phyloP scores from a whole-genome alignment of 1,139 yeast genomes.

The Suhomyces yuchorum region DNA sequence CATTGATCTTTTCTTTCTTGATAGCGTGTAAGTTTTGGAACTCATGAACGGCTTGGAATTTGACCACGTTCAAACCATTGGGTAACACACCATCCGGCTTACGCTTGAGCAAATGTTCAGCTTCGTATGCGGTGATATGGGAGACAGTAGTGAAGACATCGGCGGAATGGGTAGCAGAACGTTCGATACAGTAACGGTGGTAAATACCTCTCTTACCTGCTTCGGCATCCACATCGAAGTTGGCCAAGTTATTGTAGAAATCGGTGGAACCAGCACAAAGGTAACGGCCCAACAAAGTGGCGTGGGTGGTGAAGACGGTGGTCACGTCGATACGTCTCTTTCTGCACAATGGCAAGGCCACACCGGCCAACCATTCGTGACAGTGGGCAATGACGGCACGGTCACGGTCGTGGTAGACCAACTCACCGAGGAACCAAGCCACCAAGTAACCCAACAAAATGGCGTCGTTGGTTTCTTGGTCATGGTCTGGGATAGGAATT shows the following conservation, averaged over 20 bases:
- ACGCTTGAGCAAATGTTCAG: conserved; percentile 89
- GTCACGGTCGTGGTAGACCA: conserved; percentile 76
- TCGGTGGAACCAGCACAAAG: conserved; percentile 96
- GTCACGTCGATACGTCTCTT: conserved; percentile 91
- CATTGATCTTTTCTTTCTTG: conserved; percentile 89
- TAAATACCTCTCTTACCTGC: conserved; percentile 98
- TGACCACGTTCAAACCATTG: conserved; percentile 92
- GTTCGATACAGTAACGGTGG: conserved; percentile 94
- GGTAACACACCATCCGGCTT: conserved; percentile 98
- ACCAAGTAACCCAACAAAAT: conserved; percentile 89
- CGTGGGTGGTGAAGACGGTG: conserved; percentile 96
- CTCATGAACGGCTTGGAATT: conserved; percentile 96
- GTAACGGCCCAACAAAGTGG: conserved; percentile 91
- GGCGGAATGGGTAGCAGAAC: conserved; percentile 94
- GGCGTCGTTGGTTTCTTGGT: conserved; percentile 87
- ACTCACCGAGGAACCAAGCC: conserved; percentile 97
- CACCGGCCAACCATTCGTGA: conserved; percentile 99
- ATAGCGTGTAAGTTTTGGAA: conserved; percentile 94
- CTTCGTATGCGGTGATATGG: conserved; percentile 92
- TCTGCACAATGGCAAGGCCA: conserved; percentile 89
- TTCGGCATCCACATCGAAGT: conserved; percentile 95
- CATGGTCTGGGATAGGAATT: conserved; percentile 90
- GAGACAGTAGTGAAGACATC: conserved; percentile 98
- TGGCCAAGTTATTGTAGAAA: conserved; percentile 86
- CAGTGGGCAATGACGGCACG: conserved; percentile 92